Evolutionary conservation across 1,284 basidiomycete species (phyloP), one percentile per base, ranked within the genome.

Genomic region (Lentinus polychrous): DNA sequence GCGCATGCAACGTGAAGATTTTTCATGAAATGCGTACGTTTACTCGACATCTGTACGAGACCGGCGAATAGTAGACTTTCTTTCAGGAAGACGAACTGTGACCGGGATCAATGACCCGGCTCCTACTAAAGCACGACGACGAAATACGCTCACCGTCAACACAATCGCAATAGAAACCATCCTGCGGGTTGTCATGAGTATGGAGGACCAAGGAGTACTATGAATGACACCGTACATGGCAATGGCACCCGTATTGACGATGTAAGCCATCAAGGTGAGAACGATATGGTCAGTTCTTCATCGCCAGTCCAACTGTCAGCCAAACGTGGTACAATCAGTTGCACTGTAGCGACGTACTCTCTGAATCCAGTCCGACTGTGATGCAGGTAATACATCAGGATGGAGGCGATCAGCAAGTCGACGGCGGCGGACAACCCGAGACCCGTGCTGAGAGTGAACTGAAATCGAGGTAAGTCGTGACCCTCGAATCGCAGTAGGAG

Each of bases 361-460:
- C 49, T 49, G 2, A 59, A 59, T 8, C 54, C 66, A 48, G 57
- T 67, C 51, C 64, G 69, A 41, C 60, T 68, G 54, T 49, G 59
- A 46, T 63, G 63, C 2, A 80, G 60, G 22, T 71, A 72, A 53
- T 70, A 68, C 42, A 68, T 75, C 49, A 80, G 58, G 43, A 64
- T 68, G 5, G 59, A 55, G 2, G 76, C 74, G 45, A 80, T 72
- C 27, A 79, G 52, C 27, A 79, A 51, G 49, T 80, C 78, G 10
- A 74, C 62, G 2, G 64, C 61, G 0, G 72, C 68, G 1, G 76
- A 77, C 24, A 78, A 57, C 0, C 71, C 60, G 2, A 79, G 66
- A 2, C 78, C 79, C 2, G 68, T 62, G 0, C 78, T 79, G 50
- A 79, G 76, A 11, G 75, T 63, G 70, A 73, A 75, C 69, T 72